phyloP scores from a whole-genome alignment of 257 asterid species.

The Asclepias syriaca region DNA sequence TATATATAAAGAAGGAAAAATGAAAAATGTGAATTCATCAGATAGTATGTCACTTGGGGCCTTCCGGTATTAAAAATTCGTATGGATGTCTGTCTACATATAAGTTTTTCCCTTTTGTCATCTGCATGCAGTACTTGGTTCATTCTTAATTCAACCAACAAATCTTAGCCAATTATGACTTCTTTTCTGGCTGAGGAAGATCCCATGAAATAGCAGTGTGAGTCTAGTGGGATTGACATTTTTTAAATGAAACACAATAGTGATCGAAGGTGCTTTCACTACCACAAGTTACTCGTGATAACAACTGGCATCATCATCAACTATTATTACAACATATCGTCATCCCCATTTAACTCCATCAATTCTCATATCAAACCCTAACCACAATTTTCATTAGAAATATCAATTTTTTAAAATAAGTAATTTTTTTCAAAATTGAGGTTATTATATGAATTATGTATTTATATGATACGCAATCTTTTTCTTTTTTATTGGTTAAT shows the following conservation, averaged over 20 bases:
- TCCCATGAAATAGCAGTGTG: neutral
- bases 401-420: too few species aligned
- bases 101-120: neutral
- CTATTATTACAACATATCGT: neutral
- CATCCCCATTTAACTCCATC: neutral
- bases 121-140: neutral
- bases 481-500: too few species aligned
- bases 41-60: neutral
- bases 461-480: too few species aligned
- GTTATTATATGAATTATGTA: too few species aligned
- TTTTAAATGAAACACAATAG: neutral
- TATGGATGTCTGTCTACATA: neutral
- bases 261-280: neutral
- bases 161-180: neutral
- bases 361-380: neutral
- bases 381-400: neutral
- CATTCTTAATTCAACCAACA: neutral
- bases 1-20: neutral
- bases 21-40: neutral
- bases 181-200: neutral
- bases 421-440: too few species aligned
- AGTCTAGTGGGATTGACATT: neutral
- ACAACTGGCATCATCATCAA: neutral
- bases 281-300: neutral
- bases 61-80: neutral